Evolutionary conservation across 2,329 filamentous ascomycete species (phyloP).

Genomic region (Diaporthe eres): DNA sequence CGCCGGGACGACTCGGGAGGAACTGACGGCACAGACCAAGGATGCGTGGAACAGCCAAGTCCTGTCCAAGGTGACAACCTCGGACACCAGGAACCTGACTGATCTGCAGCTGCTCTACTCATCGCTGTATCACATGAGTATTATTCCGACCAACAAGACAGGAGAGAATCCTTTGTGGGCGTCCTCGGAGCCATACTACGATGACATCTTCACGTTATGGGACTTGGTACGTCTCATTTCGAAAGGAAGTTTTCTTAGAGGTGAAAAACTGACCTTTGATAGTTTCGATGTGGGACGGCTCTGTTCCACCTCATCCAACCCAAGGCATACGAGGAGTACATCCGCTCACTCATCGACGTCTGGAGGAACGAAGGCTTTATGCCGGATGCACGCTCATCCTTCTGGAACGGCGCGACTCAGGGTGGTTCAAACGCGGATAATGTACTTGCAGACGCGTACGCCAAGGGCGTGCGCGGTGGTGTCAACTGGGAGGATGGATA

Average conservation of each 20-base stretch:
- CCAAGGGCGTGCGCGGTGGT: constrained; percentile 74
- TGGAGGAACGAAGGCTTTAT: constrained; percentile 76
- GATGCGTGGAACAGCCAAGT: constrained; percentile 73
- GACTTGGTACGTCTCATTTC: constrained; percentile 53
- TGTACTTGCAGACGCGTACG: constrained; percentile 79
- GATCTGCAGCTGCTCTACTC: constrained; percentile 76
- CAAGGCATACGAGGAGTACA: constrained; percentile 72
- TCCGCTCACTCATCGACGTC: constrained; percentile 77
- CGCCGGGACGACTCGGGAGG: constrained; percentile 55
- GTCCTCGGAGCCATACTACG: constrained; percentile 77
- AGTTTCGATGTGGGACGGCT: constrained; percentile 75
- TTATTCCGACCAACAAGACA: constrained; percentile 78
- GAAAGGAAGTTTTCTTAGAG: not conserved
- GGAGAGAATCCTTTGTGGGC: constrained; percentile 79
- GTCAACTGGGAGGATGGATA: constrained; percentile 77
- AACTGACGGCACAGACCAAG: constrained; percentile 62
- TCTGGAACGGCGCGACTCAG: constrained; percentile 78
- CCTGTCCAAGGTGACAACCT: constrained; percentile 74
- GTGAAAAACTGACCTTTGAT: constrained; percentile 46
- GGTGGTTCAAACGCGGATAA: constrained; percentile 81
- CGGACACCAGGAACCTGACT: constrained; percentile 62
- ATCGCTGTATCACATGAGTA: constrained; percentile 77
- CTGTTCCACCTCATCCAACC: constrained; percentile 77
- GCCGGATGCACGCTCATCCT: constrained; percentile 76
- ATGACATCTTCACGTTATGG: constrained; percentile 81